Percentiles rank a stretch among this genome's conserved stretches.
Conservation (phyloP, 805 yeast genomes). For the Dipodascopsis tothii region DNA sequence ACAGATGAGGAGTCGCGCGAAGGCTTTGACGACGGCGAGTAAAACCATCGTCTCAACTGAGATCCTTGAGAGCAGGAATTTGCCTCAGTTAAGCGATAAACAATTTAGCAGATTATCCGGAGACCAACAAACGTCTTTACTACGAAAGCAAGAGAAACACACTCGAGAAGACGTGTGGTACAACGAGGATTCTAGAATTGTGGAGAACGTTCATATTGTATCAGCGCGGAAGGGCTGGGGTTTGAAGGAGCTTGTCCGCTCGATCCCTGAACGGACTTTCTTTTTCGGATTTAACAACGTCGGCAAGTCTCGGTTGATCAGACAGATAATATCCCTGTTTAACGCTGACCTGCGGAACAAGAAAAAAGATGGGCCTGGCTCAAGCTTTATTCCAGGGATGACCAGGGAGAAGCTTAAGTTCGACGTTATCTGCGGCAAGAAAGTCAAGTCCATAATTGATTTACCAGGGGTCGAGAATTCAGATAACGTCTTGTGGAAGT, state of each 20-base stretch:
- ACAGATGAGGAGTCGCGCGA: too few relatives aligned
- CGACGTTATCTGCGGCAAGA: constrained; percentile 30
- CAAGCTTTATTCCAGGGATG: constrained; percentile 52
- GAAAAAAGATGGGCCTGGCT: constrained; percentile 37
- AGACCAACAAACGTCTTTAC: too few relatives aligned
- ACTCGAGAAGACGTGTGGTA: too few relatives aligned
- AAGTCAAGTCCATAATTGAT: constrained; percentile 26
- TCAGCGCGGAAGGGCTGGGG: constrained; percentile 53
- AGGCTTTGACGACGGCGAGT: too few relatives aligned
- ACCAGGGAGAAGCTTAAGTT: constrained; percentile 49
- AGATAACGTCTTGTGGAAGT: constrained; percentile 21
- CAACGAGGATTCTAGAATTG: too few relatives aligned
- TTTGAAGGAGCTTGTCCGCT: constrained; percentile 34
- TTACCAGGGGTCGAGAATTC: constrained; percentile 29
- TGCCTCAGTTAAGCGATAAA: too few relatives aligned
- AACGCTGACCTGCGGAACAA: too few relatives aligned
- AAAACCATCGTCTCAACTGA: constrained; percentile 31
- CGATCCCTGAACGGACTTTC: constrained; percentile 31
- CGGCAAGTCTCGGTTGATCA: constrained; percentile 70
- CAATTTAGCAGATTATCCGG: too few relatives aligned
- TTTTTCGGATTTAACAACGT: constrained; percentile 86
- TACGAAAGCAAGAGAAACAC: too few relatives aligned
- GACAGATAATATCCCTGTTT: neutral
- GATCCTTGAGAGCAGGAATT: constrained; percentile 34
- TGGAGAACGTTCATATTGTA: constrained; percentile 40